Conservation (phyloP, 2,329 filamentous ascomycete genomes). For the Westerdykella ornata region DNA sequence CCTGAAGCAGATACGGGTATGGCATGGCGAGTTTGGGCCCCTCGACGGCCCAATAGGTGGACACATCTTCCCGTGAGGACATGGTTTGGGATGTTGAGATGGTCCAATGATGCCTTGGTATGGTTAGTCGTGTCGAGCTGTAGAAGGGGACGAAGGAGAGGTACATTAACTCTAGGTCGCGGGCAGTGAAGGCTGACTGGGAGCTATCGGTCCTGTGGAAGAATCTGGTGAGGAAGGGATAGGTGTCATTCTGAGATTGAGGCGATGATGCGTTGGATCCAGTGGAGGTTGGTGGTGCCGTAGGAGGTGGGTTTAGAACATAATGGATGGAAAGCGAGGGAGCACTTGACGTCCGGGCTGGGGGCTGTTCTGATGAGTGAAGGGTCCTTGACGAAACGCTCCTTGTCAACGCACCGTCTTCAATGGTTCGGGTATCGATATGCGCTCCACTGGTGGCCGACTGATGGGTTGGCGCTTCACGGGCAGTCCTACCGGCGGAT, state of each 20-base stretch:
- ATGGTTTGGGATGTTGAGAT: constrained; percentile 21
- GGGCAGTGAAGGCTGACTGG: constrained; percentile 26
- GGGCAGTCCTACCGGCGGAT: constrained; percentile 10
- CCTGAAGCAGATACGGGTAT: constrained; percentile 37
- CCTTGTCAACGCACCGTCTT: constrained; percentile 11
- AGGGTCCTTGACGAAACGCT: constrained; percentile 1
- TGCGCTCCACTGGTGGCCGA: constrained; percentile 7
- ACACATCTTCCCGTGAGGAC: constrained; percentile 21
- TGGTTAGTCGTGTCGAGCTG: constrained; percentile 2
- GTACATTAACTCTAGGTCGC: constrained; percentile 32
- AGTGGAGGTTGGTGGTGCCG: constrained; percentile 1
- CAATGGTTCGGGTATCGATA: constrained; percentile 6
- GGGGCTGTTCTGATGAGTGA: constrained; percentile 10
- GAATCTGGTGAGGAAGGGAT: constrained; percentile 29
- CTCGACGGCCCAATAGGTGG: constrained; percentile 28
- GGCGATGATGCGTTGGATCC: constrained; percentile 21
- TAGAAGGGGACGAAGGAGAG: constrained; percentile 3
- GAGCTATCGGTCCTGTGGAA: constrained; percentile 16
- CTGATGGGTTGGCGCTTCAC: constrained; percentile 5
- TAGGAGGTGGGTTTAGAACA: constrained; percentile 15
- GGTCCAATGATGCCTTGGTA: constrained; percentile 30
- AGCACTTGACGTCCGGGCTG: not conserved
- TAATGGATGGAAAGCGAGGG: constrained; percentile 19
- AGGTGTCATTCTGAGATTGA: constrained; percentile 24
- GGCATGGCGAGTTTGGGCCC: constrained; percentile 32